Base-by-base conservation (phyloP, 2,329 filamentous ascomycete species). In the Ophiostoma sp. region DNA sequence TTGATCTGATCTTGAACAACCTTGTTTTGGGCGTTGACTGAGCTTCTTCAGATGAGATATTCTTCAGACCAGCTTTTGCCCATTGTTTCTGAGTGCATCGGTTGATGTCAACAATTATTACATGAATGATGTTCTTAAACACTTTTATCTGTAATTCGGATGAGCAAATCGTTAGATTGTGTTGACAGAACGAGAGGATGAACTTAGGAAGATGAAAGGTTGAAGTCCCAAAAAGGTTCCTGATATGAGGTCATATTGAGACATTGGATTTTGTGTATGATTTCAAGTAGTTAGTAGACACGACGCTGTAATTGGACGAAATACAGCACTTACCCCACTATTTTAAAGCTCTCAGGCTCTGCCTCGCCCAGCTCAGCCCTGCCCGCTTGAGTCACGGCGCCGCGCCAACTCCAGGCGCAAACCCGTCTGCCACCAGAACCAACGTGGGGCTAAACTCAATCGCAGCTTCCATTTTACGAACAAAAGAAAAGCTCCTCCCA, bases 381-480 rank as follows among this genome's bases (percentile, higher is more conserved):
- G 57, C 19, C 57, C 57, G 57, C 57, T 61, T 61, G 57, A 61
- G 31, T 61, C 57, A 61, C 28, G 31, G 55, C 52, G 55, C 55
- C 55, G 55, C 22, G 25, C 25, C 55, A 3, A 25, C 55, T n/a
- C 33, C 33, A 36, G 33, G 33, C 33, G 8, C 33, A 36, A 36
- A 36, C 33, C 33, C 33, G 33, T 12, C 50, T 22, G 39, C 39
- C 5, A 52, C n/a, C 52, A 19, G 8, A 52, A 57, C 39, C 39
- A 17, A 22, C 59, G 59, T 33, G 59, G 59, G 59, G 59, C 59
- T 64, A 64, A 64, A 63, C 33, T 66, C 22, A 66, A 28, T 66
- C 61, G 61, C 22, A 66, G 61, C 61, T 66, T 66, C 61, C 61
- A 15, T 9, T 28, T 22, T 8, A 19, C 19, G 2, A 17, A 8